phyloP scores from a whole-genome alignment of 2,329 filamentous ascomycete genomes.

The Fusarium burgessii region DNA sequence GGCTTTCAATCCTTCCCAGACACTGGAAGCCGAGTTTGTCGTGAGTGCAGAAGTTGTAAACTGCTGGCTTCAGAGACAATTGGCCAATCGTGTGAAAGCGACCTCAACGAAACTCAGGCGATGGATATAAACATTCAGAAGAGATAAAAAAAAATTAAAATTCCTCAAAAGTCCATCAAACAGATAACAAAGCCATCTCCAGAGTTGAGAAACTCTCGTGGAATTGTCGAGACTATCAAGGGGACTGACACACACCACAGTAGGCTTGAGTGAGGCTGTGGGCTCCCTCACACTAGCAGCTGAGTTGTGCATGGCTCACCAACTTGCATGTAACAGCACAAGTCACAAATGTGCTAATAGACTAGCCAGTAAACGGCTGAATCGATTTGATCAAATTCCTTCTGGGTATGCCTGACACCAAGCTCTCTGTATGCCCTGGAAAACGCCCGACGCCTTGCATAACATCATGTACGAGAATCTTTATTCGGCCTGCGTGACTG shows the following conservation, averaged over 20 bases:
- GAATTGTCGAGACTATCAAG: conserved; percentile 8
- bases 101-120: neutral
- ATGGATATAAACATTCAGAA: neutral
- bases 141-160: neutral
- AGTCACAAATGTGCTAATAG: neutral
- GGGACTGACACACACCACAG: conserved; percentile 4
- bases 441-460: conserved; percentile 41
- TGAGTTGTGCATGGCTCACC: conserved; percentile 15
- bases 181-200: neutral
- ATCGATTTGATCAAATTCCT: conserved; percentile 6
- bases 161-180: neutral
- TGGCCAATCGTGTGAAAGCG: conserved; percentile 1
- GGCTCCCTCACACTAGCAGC: conserved; percentile 6
- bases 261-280: conserved; percentile 20
- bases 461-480: conserved; percentile 14
- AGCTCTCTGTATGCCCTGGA: conserved; percentile 28
- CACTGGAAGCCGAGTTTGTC: neutral
- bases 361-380: conserved; percentile 14
- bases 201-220: neutral
- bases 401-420: conserved; percentile 18
- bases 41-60: neutral
- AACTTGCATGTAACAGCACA: neutral
- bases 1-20: conserved; percentile 2
- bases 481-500: conserved; percentile 48
- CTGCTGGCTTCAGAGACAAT: neutral